Percentiles rank a stretch among this genome's conserved stretches.
Evolutionary conservation across 1,139 yeast genomes (phyloP).

Genomic region (Eremothecium sinecaudum): DNA sequence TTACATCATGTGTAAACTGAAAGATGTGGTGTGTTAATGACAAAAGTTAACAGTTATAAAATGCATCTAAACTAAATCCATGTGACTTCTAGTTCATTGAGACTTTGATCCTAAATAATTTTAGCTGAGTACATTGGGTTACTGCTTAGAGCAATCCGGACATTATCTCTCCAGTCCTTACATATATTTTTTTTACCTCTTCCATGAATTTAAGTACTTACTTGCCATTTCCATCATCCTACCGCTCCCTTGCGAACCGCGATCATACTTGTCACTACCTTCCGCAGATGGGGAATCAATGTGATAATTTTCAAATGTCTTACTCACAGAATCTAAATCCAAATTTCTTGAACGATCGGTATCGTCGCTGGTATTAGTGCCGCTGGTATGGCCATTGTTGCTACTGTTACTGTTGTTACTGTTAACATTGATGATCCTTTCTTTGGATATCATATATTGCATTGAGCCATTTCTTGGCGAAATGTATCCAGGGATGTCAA

Average conservation of each 20-base stretch:
- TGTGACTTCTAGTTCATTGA: no score
- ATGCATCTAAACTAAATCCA: no score
- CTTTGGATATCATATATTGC: conserved; percentile 20
- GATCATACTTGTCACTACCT: conserved; percentile 9
- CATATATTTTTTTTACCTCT: conserved; percentile 9
- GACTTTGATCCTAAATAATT: no score
- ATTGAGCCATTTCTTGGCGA: conserved; percentile 26
- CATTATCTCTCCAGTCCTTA: no score
- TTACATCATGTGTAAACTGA: no score
- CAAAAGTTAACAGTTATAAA: not conserved
- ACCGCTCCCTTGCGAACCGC: conserved; percentile 17
- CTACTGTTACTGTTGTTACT: not conserved
- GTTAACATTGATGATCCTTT: conserved; percentile 8
- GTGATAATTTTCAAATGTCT: conserved; percentile 14
- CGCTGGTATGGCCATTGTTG: not conserved
- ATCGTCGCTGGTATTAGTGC: not conserved
- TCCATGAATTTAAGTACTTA: conserved; percentile 22
- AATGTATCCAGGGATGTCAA: conserved; percentile 39
- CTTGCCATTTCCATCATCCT: conserved; percentile 21
- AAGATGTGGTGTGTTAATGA: no score
- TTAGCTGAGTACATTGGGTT: no score
- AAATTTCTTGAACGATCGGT: not conserved
- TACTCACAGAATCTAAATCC: conserved; percentile 12
- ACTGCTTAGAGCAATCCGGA: no score
- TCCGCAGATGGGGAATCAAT: conserved; percentile 10